Percentiles rank a stretch among this genome's conserved stretches.
These are phyloP conservation scores for Puccinia polysora DNA, from an alignment of 1,284 basidiomycete genomes.

Conservation along the genomic window DNA sequence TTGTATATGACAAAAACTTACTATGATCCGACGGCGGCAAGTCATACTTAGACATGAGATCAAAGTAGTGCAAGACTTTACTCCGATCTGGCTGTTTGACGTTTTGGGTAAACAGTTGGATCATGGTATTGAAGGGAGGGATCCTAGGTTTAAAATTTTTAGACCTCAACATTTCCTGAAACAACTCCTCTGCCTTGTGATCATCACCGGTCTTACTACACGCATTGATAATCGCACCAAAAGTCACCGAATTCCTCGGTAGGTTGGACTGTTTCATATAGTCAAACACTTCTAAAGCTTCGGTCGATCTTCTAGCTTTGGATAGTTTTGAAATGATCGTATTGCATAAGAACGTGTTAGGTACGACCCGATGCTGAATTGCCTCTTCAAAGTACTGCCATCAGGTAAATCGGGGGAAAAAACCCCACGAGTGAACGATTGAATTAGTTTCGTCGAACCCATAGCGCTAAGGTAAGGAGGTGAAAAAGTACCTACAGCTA, in stretches of 20 bases:
- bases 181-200: slow-evolving; percentile 68
- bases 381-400: slow-evolving; percentile 70
- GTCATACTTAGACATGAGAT: slow-evolving; percentile 63
- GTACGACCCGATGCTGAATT: slow-evolving; percentile 64
- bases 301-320: slow-evolving; percentile 82
- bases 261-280: slow-evolving; percentile 64
- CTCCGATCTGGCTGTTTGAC: slow-evolving; percentile 74
- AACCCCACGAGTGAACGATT: not conserved
- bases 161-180: slow-evolving; percentile 69
- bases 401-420: not conserved
- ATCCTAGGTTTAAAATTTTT: slow-evolving; percentile 77
- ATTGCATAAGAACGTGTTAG: slow-evolving; percentile 85
- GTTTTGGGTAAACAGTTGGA: slow-evolving; percentile 80
- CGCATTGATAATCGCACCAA: slow-evolving; percentile 84
- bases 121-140: slow-evolving; percentile 97
- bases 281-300: slow-evolving; percentile 76
- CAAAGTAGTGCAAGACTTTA: slow-evolving; percentile 70
- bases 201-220: slow-evolving; percentile 90
- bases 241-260: slow-evolving; percentile 78
- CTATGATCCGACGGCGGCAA: slow-evolving; percentile 79
- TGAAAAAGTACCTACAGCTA: slow-evolving; percentile 53
- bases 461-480: not conserved
- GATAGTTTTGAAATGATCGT: slow-evolving; percentile 90
- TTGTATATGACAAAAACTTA: slow-evolving; percentile 61
- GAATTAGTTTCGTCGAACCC: not conserved